Evolutionary conservation across 371 early-diverging fungal species (phyloP), one percentile per base, ranked within the genome.

Genomic region (Dichotomocladium elegans): DNA sequence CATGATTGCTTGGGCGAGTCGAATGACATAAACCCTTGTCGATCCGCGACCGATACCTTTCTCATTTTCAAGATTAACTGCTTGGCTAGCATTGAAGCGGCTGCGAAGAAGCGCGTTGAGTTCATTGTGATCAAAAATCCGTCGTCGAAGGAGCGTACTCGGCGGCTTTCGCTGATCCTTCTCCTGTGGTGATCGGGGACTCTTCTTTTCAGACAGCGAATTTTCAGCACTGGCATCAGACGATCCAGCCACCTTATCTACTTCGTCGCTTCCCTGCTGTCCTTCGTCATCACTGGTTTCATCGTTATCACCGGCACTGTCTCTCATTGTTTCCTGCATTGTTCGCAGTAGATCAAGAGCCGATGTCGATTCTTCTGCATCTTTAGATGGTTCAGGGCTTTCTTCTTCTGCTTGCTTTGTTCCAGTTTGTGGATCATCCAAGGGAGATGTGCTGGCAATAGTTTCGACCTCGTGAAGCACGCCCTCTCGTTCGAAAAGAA

Each of bases 401-500:
- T 26, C 30, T 2, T 17, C 25, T 41, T 55, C 27, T 2, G n/a
- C 43, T 10, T 49, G 15, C 17, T 34, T 41, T 26, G 27, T 45
- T 15, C 26, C 30, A n/a, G 43, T 27, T 43, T 30, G 31, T 40
- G 47, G 44, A 37, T 50, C 47, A 25, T 53, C 63, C 1, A 34
- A 27, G 3, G 55, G 34, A 4, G 66, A 61, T 21, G 54, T 40
- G 31, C 63, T 69, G 17, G 79, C 77, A 1, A 85, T 43, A 17
- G 60, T 57, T 14, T 74, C 76, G 46, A 87, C 69, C 43, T 80
- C 82, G 46, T 82, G 77, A 1, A 78, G 53, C 2, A 87, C 83
- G 8, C 89, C 89, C 51, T 87, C 87, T 15, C 86, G 61, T 43
- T 77, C 71, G 58, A 89, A 84, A 8, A 73, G 63, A n/a, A 59